Evolutionary conservation across 2,329 filamentous ascomycete genomes (phyloP), one percentile per base, ranked within the genome.

Genomic region (Escovopsis sp.): DNA sequence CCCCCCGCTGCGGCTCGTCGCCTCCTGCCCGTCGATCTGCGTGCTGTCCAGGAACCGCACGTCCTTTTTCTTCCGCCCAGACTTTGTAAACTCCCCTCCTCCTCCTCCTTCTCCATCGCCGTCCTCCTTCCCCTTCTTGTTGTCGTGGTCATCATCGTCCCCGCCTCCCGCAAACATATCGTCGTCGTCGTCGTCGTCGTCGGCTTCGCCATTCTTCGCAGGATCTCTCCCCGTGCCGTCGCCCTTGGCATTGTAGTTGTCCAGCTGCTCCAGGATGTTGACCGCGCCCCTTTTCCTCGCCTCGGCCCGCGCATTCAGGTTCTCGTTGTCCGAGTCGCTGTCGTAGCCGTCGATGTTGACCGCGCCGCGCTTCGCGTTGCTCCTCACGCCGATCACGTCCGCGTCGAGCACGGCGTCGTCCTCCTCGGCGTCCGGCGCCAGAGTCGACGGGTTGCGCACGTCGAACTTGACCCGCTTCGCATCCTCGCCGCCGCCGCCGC

Each of bases 271-370:
- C 2, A 67, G 55, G 6, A 76, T 55, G 45, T 70, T 62, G 7
- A 72, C 66, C n/a, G 70, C 60, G 44, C 66, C 66, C 45, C 57
- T 68, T 42, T 63, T 66, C 49, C 70, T 73, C 43, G 72, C 72
- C 45, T 80, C 77, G 6, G 83, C 82, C 41, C 84, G 75, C 30
- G 73, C 74, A 51, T 91, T 76, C 59, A 94, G 93, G 37, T 84
- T 87, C 57, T 96, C 91, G 49, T 93, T 89, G 41, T 82, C 77
- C 3, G 89, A 94, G 62, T 98, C 91, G 9, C 83, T 91, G 52
- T 96, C 89, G 64, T 96, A 98, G 40, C 91, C 91, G 56, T 96
- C 91, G 35, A 98, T 78, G 55, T 96, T 95, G 43, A 98, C 85
- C 0, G 89, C 91, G 51, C 89, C 89, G 48, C 91, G 85, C 60